These are phyloP conservation scores for Senna tora DNA, from an alignment of 306 rosid species.

Conservation along the genomic window DNA sequence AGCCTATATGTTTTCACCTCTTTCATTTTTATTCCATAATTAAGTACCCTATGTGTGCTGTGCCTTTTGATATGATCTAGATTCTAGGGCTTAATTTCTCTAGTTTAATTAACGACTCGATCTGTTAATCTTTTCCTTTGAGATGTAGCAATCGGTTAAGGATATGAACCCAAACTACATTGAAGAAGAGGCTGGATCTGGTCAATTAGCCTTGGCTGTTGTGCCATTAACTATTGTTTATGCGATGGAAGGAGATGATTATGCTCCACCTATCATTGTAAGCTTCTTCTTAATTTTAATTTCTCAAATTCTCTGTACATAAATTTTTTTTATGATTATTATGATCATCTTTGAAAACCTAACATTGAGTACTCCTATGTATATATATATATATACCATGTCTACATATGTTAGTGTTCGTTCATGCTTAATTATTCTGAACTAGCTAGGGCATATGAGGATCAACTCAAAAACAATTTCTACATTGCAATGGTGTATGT, in stretches of 20 bases:
- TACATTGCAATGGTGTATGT: background rate
- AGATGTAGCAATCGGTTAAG: background rate
- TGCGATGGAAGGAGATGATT: background rate
- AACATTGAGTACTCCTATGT: no score
- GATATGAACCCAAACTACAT: background rate
- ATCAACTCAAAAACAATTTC: background rate
- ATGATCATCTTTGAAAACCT: background rate
- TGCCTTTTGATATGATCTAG: background rate
- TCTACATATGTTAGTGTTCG: no score
- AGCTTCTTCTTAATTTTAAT: background rate
- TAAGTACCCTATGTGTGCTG: no score
- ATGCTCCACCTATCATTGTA: background rate
- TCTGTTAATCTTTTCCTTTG: background rate
- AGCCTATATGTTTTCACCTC: no score
- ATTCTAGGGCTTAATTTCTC: no score
- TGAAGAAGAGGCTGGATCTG: background rate
- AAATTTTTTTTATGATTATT: background rate
- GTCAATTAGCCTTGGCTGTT: background rate
- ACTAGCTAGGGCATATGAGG: no score
- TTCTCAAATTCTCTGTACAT: background rate
- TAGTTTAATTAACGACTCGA: no score
- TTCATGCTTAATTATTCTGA: no score
- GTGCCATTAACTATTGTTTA: background rate
- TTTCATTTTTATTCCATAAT: no score
- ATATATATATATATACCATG: no score